Evolutionary conservation across 306 rosid species (phyloP), one percentile per base, ranked within the genome.

Genomic region (Rosa chinensis): DNA sequence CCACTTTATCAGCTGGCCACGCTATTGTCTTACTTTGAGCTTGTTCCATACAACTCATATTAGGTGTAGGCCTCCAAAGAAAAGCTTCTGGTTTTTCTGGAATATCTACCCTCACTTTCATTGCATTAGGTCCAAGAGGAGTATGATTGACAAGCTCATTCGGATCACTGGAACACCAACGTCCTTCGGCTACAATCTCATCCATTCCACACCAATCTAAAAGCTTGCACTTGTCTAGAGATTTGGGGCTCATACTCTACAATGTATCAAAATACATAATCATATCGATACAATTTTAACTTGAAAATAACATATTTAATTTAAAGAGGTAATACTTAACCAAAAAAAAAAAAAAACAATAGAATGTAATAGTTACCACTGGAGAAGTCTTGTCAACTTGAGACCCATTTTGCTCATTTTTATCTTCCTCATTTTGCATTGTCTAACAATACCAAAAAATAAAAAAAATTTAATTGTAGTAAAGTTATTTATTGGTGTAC

Each of bases 41-140:
- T 62, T 63, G 72, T 35, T 28, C 61, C 17, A 63, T 62, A 63
- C 6, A 48, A 14, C 10, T 28, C 55, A 64, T 76, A 43, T 43
- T 5, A 25, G 56, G 4, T 12, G 70, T 61, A 58, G 56, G 78
- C 25, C 58, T 75, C 78, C 64, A 77, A 23, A 77, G 49, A 64
- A 25, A 77, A 8, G 80, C 72, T 6, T 48, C 49, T 1, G 73
- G 73, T 28, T 64, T 25, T 9, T 32, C 47, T 5, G 62, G 6
- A 6, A 63, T 8, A 18, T 77, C 73, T 10, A 77, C 58, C 47
- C 28, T 28, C 1, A 77, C 73, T 66, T 40, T 64, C 80, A 32
- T 50, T 4, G 73, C 73, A 77, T 77, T 48, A 0, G 80, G 63
- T 8, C 79, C 79, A 17, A 76, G 48, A 5, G 79, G 79, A 48